Conservation (phyloP, 1,139 yeast genomes). For the Torulaspora pretoriensis region DNA sequence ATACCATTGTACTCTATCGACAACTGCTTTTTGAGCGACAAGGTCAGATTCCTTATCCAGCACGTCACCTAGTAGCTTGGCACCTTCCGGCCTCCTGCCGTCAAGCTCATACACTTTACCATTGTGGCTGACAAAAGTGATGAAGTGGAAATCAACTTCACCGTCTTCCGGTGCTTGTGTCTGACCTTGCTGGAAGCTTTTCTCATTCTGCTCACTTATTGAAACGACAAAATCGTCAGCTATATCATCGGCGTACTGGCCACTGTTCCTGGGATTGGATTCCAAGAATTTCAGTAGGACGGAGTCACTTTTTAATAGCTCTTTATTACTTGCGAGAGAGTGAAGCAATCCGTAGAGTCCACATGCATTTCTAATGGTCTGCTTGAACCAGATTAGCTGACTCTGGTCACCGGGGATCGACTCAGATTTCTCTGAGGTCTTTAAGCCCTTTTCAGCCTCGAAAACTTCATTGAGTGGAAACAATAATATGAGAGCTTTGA, state of each 20-base stretch:
- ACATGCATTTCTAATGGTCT: slow-evolving; percentile 85
- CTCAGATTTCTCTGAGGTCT: slow-evolving; percentile 18
- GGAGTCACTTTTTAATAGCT: slow-evolving; percentile 30
- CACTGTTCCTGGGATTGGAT: slow-evolving; percentile 27
- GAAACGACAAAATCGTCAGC: slow-evolving; percentile 32
- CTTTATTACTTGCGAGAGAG: slow-evolving; percentile 52
- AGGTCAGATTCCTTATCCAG: slow-evolving; percentile 42
- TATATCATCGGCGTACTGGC: slow-evolving; percentile 56
- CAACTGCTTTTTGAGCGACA: slow-evolving; percentile 49
- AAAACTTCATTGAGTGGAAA: slow-evolving; percentile 71
- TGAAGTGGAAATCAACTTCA: slow-evolving; percentile 64
- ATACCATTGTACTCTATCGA: slow-evolving; percentile 59
- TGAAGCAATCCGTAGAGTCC: slow-evolving; percentile 89
- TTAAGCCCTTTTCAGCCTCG: slow-evolving; percentile 39
- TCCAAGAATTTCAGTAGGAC: slow-evolving; percentile 34
- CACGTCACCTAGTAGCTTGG: slow-evolving; percentile 55
- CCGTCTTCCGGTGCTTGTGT: slow-evolving; percentile 66
- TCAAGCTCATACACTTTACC: slow-evolving; percentile 78
- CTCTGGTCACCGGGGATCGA: slow-evolving; percentile 3
- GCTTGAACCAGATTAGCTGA: slow-evolving; percentile 65
- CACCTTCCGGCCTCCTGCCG: slow-evolving; percentile 73
- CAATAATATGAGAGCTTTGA: slow-evolving; percentile 65
- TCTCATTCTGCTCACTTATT: slow-evolving; percentile 21
- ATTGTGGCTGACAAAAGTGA: slow-evolving; percentile 60
- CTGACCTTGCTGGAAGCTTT: slow-evolving; percentile 49